Base-by-base conservation (phyloP, 148 eudicot species). In the Tetragonia tetragonoides region DNA sequence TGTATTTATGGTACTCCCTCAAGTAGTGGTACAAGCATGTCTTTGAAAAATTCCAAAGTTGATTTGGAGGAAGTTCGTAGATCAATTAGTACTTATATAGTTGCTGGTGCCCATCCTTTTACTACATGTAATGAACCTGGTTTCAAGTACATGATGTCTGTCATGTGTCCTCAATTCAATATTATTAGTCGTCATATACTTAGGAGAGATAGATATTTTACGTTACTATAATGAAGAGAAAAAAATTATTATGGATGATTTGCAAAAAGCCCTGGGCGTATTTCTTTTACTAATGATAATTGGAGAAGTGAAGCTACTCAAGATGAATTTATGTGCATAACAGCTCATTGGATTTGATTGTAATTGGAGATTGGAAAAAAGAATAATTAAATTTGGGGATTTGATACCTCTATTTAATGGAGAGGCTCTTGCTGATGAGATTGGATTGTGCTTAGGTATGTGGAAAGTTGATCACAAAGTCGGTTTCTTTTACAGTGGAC, bases 291-390 rank as follows among this genome's bases (percentile, higher is more conserved):
- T 16, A 17, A 39, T n/a, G 75, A 57, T 73, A 73, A 73, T 57
- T 17, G 57, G 75, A 73, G 6, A 39, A 46, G 40, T 40, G 47
- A 38, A 23, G 2, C 10, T 6, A 2, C 20, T 56, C 37, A 34
- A 10, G 75, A 73, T 8, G 10, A 39, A 3, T 73, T 42, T 38
- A 73, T 39, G 65, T 73, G 75, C 46, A 17, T 73, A 9, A 57
- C 34, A 18, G 65, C 75, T 56, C 75, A 73, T n/a, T 73, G 60
- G 75, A 73, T n/a, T 73, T 57, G 75, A 73, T 56, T 39, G 23
- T 73, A 47, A 73, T 38, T 73, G 75, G 75, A 73, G 7, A 14
- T 38, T 57, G 49, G 65, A 73, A 57, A 56, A 28, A n/a, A 56
- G 65, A 73, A 56, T 57, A 46, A 73, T 73, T 38, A 73, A 57